Percentiles rank a stretch among this genome's conserved stretches.
These are phyloP conservation scores for Juncus effusus DNA, from an alignment of 176 grass and related monocot species.

Conservation along the genomic window DNA sequence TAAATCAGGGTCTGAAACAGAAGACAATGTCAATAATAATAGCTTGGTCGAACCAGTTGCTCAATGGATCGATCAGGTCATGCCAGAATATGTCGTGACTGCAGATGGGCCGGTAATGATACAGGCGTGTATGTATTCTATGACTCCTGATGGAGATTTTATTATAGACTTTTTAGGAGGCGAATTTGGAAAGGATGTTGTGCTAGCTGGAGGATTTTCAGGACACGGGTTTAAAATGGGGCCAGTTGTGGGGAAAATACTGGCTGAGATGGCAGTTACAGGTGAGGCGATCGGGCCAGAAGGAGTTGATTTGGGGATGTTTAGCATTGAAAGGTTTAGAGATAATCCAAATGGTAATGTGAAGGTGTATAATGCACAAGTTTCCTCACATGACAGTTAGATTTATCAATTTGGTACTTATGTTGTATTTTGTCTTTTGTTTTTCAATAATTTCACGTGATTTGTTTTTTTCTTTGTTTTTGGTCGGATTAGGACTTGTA, in stretches of 20 bases:
- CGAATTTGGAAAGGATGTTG: slow-evolving; percentile 66
- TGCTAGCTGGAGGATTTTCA: slow-evolving; percentile 80
- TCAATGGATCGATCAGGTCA: slow-evolving; percentile 50
- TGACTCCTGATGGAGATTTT: slow-evolving; percentile 84
- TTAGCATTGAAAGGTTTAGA: slow-evolving; percentile 49
- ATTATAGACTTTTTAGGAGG: slow-evolving; percentile 75
- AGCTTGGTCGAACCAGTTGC: slow-evolving; percentile 43
- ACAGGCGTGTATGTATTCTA: slow-evolving; percentile 90
- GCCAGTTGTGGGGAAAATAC: slow-evolving; percentile 53
- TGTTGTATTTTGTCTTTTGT: background rate
- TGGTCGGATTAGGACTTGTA: background rate
- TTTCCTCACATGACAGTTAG: slow-evolving; percentile 13
- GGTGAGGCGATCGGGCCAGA: slow-evolving; percentile 32
- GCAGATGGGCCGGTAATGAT: slow-evolving; percentile 46
- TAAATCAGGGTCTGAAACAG: background rate
- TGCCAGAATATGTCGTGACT: slow-evolving; percentile 47
- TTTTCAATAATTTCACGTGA: background rate
- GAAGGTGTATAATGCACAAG: slow-evolving; percentile 24
- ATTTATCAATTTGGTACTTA: background rate
- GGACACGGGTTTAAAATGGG: slow-evolving; percentile 94
- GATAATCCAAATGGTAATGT: slow-evolving; percentile 48
- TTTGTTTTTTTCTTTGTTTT: background rate
- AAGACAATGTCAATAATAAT: background rate
- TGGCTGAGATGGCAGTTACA: slow-evolving; percentile 60
- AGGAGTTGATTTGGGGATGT: slow-evolving; percentile 48